Evolutionary conservation across 495 filamentous ascomycete species (phyloP).

Genomic region (Podospora tetraspora): DNA sequence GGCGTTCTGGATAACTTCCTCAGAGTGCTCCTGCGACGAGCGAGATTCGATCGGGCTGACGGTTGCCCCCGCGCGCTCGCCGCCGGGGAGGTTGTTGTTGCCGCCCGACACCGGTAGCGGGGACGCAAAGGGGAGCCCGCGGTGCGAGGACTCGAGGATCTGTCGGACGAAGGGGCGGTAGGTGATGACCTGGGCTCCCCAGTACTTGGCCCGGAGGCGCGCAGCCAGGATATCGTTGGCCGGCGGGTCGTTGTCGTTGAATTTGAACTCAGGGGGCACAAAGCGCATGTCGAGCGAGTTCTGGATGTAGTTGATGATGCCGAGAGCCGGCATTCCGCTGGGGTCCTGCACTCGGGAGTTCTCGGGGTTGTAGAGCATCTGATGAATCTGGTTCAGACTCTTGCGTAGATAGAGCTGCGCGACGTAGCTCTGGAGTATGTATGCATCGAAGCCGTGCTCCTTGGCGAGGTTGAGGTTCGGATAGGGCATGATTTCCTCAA

Average conservation of each 20-base stretch:
- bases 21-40: slow-evolving; percentile 36
- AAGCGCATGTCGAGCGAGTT: slow-evolving; percentile 40
- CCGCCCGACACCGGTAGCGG: background rate
- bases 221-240: slow-evolving; percentile 74
- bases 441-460: slow-evolving; percentile 39
- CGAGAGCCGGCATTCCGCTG: slow-evolving; percentile 5
- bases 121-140: background rate
- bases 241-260: slow-evolving; percentile 63
- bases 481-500: slow-evolving; percentile 61
- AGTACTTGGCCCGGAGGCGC: slow-evolving; percentile 88
- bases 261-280: slow-evolving; percentile 46
- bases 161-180: slow-evolving; percentile 72
- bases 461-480: slow-evolving; percentile 48
- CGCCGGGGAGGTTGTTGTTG: background rate
- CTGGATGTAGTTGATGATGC: slow-evolving; percentile 49
- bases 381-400: slow-evolving; percentile 77
- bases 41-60: slow-evolving; percentile 15
- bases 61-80: background rate
- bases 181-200: slow-evolving; percentile 84
- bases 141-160: slow-evolving; percentile 49
- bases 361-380: slow-evolving; percentile 66
- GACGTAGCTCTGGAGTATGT: slow-evolving; percentile 72
- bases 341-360: slow-evolving; percentile 14
- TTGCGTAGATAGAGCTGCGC: slow-evolving; percentile 84
- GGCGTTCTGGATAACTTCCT: slow-evolving; percentile 49